Base-by-base conservation (phyloP, 1,284 basidiomycete species). In the Rhodotorula sp. region DNA sequence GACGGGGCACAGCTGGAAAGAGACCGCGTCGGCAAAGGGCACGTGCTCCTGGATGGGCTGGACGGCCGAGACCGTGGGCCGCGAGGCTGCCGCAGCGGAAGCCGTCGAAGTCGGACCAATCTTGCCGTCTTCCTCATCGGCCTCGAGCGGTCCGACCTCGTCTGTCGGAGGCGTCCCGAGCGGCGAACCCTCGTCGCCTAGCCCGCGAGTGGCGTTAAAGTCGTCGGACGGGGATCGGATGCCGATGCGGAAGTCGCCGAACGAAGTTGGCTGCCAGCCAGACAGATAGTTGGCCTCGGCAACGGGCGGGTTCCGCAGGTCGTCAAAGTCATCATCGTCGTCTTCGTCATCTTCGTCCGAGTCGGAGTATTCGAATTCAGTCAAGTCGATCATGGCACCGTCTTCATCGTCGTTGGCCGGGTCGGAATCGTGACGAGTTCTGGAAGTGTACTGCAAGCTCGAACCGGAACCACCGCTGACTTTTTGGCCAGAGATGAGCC, bases 311-410 rank as follows among this genome's bases (percentile, higher is more conserved):
- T 44, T 42, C 51, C 57, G 57, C 44, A 67, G 67, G 29, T 71
- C 69, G 60, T 71, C 69, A 33, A 71, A 66, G 37, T 72, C 70
- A 33, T 68, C 67, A 29, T 68, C 71, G 30, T 73, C 72, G 57
- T 72, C 71, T 18, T 67, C 60, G 54, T 69, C 64, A 44, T 72
- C 68, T n/a, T 75, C 74, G 56, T 66, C 63, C 51, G 70, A 69
- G 24, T 57, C 57, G 5, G 73, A 67, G 64, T 72, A 71, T 24
- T 72, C 71, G 49, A 72, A 68, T 29, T 75, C 73, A 48, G 71
- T 72, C 6, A 72, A 42, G 56, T 75, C 75, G 60, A 72, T 64
- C 26, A 57, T 56, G 30, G 54, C 66, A 18, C 66, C 71, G 24
- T 75, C 74, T 29, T 70, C 66, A 12, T 56, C 68, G 17, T 53